These are phyloP conservation scores for Buddleja alternifolia DNA, from an alignment of 257 asterid genomes.

Conservation along the genomic window DNA sequence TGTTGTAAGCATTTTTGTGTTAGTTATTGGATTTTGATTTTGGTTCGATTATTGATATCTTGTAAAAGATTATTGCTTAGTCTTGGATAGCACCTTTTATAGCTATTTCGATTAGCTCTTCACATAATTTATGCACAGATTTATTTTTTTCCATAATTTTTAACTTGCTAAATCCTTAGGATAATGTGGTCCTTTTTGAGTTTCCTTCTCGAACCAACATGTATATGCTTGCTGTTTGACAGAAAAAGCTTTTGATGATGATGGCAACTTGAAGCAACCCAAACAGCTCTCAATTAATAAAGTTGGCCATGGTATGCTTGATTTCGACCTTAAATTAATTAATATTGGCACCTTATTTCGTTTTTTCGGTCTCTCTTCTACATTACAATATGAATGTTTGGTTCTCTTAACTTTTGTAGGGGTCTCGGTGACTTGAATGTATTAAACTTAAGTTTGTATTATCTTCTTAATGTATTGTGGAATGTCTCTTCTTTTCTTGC, in stretches of 20 bases:
- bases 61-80: no score
- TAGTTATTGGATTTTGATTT: no score
- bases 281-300: conserved; percentile 76
- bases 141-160: not conserved
- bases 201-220: not conserved
- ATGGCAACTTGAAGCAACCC: conserved; percentile 71
- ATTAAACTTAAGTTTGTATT: not conserved
- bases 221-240: conserved; percentile 29
- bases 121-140: not conserved
- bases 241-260: conserved; percentile 79
- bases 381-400: not conserved
- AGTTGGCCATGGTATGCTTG: conserved; percentile 81
- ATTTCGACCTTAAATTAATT: not conserved
- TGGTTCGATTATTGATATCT: not conserved
- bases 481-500: conserved; percentile 31
- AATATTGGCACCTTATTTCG: no score
- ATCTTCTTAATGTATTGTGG: not conserved
- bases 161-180: not conserved
- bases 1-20: no score
- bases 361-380: no score
- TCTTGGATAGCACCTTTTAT: no score
- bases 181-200: not conserved
- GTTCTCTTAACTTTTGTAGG: conserved; percentile 2
- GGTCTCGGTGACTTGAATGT: not conserved
- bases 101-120: not conserved